Evolutionary conservation across 768 basidiomycete species (phyloP), one percentile per base, ranked within the genome.

Genomic region (Lentinula sp.): DNA sequence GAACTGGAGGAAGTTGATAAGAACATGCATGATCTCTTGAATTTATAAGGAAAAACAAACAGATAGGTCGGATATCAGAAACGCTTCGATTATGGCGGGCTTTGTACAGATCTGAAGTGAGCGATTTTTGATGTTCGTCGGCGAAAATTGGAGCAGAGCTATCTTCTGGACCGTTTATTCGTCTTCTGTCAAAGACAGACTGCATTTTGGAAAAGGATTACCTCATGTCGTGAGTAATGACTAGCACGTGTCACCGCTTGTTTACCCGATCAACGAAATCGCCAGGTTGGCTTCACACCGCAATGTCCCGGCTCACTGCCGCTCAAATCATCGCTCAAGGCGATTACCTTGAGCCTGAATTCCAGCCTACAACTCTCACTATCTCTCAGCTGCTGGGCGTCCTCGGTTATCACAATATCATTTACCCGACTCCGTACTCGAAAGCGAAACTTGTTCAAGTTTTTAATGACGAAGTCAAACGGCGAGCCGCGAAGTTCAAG

Each of bases 111-210:
- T 37, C 66, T 75, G 75, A 70, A 59, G 37, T 66, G 56, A 18
- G 60, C 41, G 28, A 15, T 71, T 68, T 4, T 4, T 6, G 57
- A 20, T 18, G 20, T 13, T 75, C 69, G 32, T 78, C 73, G 39
- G 73, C 70, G 66, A 84, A 95, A 0, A 82, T 63, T 2, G 91
- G 92, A 4, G 85, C 72, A 62, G 77, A 79, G 56, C 90, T 93
- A 61, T 88, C 86, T 67, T 95, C 95, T 36, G 96, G 96, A 0
- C 94, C 96, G 66, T 92, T 93, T 61, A 94, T 83, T 49, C 96
- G 85, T 67, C 96, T 81, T 68, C 96, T 79, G 80, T 98, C 96
- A 69, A 90, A 86, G 57, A 75, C 76, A 67, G 71, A 37, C 28
- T 60, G 59, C 58, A 59, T 59, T 45, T 46, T 23, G n/a, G 3